A percentile compares a stretch with the other conserved stretches of the same genome.
Conservation (phyloP, 2,329 filamentous ascomycete genomes). For the Diaporthe citriasiana region DNA sequence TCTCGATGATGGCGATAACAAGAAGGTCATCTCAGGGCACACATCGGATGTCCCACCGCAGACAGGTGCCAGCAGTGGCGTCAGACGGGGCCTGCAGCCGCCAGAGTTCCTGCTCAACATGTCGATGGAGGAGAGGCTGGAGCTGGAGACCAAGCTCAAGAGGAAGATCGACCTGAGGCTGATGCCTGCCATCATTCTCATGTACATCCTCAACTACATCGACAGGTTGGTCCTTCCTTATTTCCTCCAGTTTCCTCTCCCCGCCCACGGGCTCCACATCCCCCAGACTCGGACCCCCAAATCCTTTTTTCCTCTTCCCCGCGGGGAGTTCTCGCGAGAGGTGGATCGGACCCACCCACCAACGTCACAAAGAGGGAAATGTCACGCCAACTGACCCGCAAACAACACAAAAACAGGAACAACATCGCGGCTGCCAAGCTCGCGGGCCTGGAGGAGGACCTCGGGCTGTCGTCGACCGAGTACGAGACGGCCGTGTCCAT, state of each 20-base stretch:
- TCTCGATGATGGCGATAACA: conserved; percentile 7
- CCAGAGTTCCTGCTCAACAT: conserved; percentile 55
- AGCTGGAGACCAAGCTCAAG: conserved; percentile 67
- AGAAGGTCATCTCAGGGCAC: neutral
- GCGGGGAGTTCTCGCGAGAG: neutral
- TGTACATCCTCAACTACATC: conserved; percentile 77
- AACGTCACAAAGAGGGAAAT: neutral
- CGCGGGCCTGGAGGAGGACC: conserved; percentile 61
- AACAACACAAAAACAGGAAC: conserved; percentile 51
- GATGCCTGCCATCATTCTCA: conserved; percentile 72
- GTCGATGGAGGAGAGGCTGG: conserved; percentile 60
- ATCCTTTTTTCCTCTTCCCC: neutral
- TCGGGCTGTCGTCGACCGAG: conserved; percentile 53
- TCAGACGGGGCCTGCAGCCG: conserved; percentile 43
- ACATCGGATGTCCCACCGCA: neutral
- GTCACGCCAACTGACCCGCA: neutral
- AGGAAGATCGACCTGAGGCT: conserved; percentile 74
- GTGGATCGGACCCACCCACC: neutral
- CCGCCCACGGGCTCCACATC: neutral
- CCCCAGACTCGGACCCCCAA: conserved; percentile 5
- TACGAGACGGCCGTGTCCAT: conserved; percentile 63
- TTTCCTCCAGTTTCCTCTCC: neutral
- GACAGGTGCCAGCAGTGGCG: conserved; percentile 22
- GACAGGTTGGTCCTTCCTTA: conserved; percentile 52
- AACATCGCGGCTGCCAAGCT: conserved; percentile 59